phyloP scores from a whole-genome alignment of 139 green algal species.

The Parachlorella kessleri region DNA sequence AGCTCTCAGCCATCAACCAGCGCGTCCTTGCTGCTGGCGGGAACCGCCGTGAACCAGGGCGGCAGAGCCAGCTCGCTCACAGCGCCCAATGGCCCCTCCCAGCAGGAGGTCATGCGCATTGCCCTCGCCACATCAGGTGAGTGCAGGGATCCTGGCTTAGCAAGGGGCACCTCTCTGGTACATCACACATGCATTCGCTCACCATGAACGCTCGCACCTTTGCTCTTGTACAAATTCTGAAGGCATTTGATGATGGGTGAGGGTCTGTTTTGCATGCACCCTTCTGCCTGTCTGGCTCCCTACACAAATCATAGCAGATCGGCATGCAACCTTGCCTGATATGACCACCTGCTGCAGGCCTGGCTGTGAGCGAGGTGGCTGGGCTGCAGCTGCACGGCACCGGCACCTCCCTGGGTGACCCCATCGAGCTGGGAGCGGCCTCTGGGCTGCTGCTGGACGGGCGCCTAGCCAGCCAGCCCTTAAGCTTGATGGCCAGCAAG shows the following conservation, averaged over 20 bases:
- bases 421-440: conserved; percentile 78
- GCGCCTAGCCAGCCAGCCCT: conserved; percentile 4
- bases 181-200: no score
- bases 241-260: no score
- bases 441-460: conserved; percentile 30
- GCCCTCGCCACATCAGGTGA: conserved; percentile 53
- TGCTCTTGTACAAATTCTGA: no score
- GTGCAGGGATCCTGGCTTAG: no score
- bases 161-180: no score
- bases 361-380: conserved; percentile 24
- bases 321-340: no score
- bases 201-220: no score
- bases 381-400: conserved; percentile 51
- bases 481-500: conserved; percentile 75
- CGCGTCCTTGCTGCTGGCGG: conserved; percentile 23
- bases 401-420: conserved; percentile 83
- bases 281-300: no score
- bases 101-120: conserved; percentile 58
- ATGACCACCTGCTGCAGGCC: neutral
- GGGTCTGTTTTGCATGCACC: no score
- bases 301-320: no score
- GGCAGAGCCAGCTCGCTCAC: conserved; percentile 53
- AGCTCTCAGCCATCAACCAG: neutral
- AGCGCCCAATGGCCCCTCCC: conserved; percentile 53
- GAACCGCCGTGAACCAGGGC: conserved; percentile 50